Base-by-base conservation (phyloP, 2,329 filamentous ascomycete genomes). In the Fusarium burgessii region DNA sequence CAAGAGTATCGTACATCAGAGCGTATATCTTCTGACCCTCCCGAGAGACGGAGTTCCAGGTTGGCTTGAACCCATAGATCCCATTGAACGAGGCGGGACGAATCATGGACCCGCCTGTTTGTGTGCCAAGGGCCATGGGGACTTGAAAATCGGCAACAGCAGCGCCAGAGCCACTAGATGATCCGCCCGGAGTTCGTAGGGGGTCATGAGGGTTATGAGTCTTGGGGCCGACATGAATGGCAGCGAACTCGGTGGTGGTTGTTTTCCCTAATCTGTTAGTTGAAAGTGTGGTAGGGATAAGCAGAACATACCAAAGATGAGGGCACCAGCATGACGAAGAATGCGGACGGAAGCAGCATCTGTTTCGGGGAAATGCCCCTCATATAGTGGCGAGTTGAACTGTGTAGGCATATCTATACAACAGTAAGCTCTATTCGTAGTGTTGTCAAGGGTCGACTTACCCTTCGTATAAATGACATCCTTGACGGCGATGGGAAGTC, bases 31-130 rank as follows among this genome's bases (percentile, higher is more conserved):
- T 89, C 60, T 87, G 83, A 0, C 90, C 90, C 76, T 92, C 90
- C 1, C 88, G 83, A 4, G 86, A 89, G 46, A 92, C 85, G 2
- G 88, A 81, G 64, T 87, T 87, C 88, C 89, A 92, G 0, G 90
- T 92, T 9, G 90, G 90, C 77, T 92, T 92, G 68, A 92, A 82
- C 2, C 84, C 89, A 68, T 89, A 92, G n/a, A 90, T 83, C 12
- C 90, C 90, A 70, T 89, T 91, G 80, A 88, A 93, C 0, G 89
- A 90, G 0, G 83, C 90, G 0, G 91, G 91, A 0, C 90, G 85
- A 51, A 93, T 88, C 2, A 84, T 88, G 68, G 88, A 90, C 1
- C 91, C 91, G 3, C 87, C 89, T 0, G 90, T 93, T 76, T 93
- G 91, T 0, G 90, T 91, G 1, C 90, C 91, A 0, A 93, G 80